These are phyloP conservation scores for Epichloe glyceriae DNA, from an alignment of 2,329 filamentous ascomycete species.

Conservation along the genomic window DNA sequence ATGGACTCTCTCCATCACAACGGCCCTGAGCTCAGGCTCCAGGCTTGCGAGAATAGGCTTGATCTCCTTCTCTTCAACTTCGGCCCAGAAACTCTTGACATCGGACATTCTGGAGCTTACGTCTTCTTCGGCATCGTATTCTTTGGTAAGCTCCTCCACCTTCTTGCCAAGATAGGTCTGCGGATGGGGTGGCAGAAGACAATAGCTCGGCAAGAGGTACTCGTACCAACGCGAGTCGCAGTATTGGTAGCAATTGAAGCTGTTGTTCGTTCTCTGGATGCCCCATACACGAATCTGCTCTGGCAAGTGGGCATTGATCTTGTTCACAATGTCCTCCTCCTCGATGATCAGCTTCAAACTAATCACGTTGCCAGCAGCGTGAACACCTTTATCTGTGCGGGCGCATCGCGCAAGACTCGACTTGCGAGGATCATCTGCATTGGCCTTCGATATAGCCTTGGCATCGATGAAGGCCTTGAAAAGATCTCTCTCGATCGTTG, in stretches of 20 bases:
- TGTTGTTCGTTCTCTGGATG: constrained; percentile 75
- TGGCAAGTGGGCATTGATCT: constrained; percentile 77
- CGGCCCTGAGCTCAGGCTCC: constrained; percentile 48
- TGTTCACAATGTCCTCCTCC: constrained; percentile 73
- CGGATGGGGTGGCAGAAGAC: constrained; percentile 83
- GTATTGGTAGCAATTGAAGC: constrained; percentile 87
- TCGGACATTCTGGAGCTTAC: constrained; percentile 61
- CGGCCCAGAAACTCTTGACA: constrained; percentile 68
- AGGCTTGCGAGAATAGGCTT: constrained; percentile 53
- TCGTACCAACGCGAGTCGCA: constrained; percentile 97
- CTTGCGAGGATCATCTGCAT: constrained; percentile 93
- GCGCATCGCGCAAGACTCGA: constrained; percentile 89
- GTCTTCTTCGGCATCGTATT: constrained; percentile 57
- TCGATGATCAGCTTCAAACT: constrained; percentile 93
- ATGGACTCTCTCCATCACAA: constrained; percentile 51
- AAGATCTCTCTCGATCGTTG: constrained; percentile 91
- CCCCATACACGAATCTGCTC: constrained; percentile 93
- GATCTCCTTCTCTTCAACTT: constrained; percentile 69
- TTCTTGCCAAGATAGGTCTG: constrained; percentile 75
- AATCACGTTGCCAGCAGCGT: constrained; percentile 90
- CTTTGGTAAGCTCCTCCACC: constrained; percentile 63
- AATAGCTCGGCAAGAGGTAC: constrained; percentile 89
- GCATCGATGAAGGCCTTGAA: constrained; percentile 86
- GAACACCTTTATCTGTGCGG: constrained; percentile 92
- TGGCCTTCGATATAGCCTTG: constrained; percentile 89